Conservation (phyloP, 2,329 filamentous ascomycete genomes). For the Cercospora berteroae region DNA sequence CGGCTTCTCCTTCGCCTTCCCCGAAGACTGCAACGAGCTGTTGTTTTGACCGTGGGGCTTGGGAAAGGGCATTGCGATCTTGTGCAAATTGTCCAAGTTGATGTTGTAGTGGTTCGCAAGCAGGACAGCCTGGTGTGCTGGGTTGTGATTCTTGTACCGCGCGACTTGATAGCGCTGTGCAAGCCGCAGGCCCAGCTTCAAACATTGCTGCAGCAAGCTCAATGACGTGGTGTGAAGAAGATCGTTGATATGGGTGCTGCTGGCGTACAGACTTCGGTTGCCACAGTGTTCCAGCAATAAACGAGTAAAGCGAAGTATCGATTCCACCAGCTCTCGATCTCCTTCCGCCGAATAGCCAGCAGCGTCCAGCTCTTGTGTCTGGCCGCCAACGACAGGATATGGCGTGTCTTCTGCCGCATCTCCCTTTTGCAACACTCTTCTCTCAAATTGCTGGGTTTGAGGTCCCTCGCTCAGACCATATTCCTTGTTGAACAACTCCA, state of each 20-base stretch:
- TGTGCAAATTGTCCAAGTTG: slow-evolving; percentile 74
- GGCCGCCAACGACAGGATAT: slow-evolving; percentile 30
- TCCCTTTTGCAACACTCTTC: slow-evolving; percentile 61
- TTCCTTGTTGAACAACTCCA: slow-evolving; percentile 75
- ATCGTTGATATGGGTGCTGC: slow-evolving; percentile 84
- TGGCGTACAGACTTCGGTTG: slow-evolving; percentile 93
- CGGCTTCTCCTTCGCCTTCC: slow-evolving; percentile 74
- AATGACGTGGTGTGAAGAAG: slow-evolving; percentile 84
- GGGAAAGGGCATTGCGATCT: slow-evolving; percentile 75
- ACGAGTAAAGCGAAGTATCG: slow-evolving; percentile 79
- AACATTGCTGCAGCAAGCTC: slow-evolving; percentile 70
- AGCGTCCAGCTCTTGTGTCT: slow-evolving; percentile 32
- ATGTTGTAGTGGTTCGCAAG: slow-evolving; percentile 79
- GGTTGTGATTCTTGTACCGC: slow-evolving; percentile 63
- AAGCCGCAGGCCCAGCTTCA: slow-evolving; percentile 79
- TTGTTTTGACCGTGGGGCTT: slow-evolving; percentile 60
- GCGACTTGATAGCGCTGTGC: slow-evolving; percentile 91
- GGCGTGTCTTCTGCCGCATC: slow-evolving; percentile 49
- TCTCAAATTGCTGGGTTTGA: slow-evolving; percentile 72
- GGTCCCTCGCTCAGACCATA: slow-evolving; percentile 80
- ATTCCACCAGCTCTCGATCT: slow-evolving; percentile 75
- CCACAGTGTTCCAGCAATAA: slow-evolving; percentile 91
- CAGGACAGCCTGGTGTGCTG: slow-evolving; percentile 63
- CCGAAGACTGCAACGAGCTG: slow-evolving; percentile 53
- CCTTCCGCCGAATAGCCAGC: slow-evolving; percentile 68